Base-by-base conservation (phyloP, 73 alveolate genomes). In the Paramecium tetraurelia region DNA sequence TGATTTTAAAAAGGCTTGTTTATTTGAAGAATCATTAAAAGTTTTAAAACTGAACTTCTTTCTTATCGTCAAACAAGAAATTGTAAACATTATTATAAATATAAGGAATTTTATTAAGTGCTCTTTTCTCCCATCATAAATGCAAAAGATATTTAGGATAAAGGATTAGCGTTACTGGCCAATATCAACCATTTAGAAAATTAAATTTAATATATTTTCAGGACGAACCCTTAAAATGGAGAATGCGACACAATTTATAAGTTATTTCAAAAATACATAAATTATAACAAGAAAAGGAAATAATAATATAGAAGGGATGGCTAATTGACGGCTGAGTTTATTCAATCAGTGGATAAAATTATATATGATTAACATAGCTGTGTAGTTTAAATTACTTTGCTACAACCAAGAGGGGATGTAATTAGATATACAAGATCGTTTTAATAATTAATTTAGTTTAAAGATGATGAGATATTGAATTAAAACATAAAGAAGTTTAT, bases 171-270 rank as follows among this genome's bases (percentile, higher is more conserved):
- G 0, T 75, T 75, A 75, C 27, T 75, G 1, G 12, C 38, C 3
- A 38, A 35, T 75, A 75, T 75, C 6, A 41, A 35, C 3, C 20
- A 35, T 38, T 38, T 75, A 22, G 87, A 75, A 38, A 10, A 75
- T 33, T 75, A 75, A 12, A 38, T 75, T n/a, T 75, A 75, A 20
- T 6, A n/a, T 11, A 35, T 33, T 10, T 75, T 35, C 18, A 38
- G 12, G 4, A 38, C 58, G 11, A 75, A 75, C 35, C 87, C 87
- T 3, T 75, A 75, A 35, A 29, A 12, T 21, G 59, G 46, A 21
- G 87, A 75, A n/a, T 75, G 87, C n/a, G 87, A 75, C 7, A 75
- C 87, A 4, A 75, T 75, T 36, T 75, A 35, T 31, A 75, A 75
- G 21, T 4, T 75, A 29, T 75, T 75, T 41, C 16, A 75, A 35